Evolutionary conservation across 2,329 filamentous ascomycete species (phyloP).

Genomic region (Blastomyces gilchristii): DNA sequence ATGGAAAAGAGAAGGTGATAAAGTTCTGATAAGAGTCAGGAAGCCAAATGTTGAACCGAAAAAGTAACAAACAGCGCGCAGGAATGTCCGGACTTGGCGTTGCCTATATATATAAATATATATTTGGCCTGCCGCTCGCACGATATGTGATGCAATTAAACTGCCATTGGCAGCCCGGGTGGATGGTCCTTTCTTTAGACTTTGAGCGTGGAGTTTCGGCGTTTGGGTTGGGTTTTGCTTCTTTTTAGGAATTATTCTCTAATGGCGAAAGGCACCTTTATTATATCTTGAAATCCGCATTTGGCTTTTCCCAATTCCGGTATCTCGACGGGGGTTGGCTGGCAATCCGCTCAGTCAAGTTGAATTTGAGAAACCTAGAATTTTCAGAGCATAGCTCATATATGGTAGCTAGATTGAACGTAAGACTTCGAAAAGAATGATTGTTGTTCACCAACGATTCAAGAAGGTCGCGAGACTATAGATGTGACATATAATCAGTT

Average conservation of each 20-base stretch:
- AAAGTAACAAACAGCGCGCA: background rate
- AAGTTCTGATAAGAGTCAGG: conserved; percentile 58
- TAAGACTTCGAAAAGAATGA: conserved; percentile 62
- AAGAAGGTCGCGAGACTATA: conserved; percentile 54
- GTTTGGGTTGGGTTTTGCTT: background rate
- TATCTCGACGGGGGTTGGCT: conserved; percentile 43
- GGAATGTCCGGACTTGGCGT: background rate
- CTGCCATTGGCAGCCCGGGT: background rate
- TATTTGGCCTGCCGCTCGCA: background rate
- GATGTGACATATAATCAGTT: conserved; percentile 5
- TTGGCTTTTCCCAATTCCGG: conserved; percentile 59
- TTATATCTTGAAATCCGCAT: conserved; percentile 66
- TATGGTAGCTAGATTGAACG: conserved; percentile 83
- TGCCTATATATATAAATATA: background rate
- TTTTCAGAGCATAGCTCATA: conserved; percentile 85
- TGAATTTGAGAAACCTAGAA: conserved; percentile 57
- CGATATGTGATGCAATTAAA: background rate
- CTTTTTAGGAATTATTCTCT: background rate
- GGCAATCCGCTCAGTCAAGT: conserved; percentile 60
- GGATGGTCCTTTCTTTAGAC: background rate
- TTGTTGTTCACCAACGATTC: conserved; percentile 55
- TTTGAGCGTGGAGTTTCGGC: conserved; percentile 1
- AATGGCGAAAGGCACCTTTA: conserved; percentile 27
- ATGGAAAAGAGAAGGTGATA: conserved; percentile 67
- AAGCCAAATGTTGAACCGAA: conserved; percentile 5